These are phyloP conservation scores for Trichopus zeylanicus DNA, from an alignment of 116 monocot species.

Conservation along the genomic window DNA sequence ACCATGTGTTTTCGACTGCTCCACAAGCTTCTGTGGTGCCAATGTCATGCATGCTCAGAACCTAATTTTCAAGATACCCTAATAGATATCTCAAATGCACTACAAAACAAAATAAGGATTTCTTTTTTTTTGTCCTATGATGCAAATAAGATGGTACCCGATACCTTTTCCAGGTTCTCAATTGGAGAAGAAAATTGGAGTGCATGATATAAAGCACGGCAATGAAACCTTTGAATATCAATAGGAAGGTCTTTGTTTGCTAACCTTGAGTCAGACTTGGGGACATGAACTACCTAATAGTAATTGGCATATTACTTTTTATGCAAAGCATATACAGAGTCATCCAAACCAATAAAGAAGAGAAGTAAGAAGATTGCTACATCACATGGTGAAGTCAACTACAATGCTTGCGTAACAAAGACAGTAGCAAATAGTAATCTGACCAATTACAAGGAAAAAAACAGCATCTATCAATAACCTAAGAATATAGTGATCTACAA, in stretches of 20 bases:
- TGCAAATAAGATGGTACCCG: constrained; percentile 1
- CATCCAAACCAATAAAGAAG: too few relatives aligned
- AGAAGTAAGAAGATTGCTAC: too few relatives aligned
- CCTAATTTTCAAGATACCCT: constrained; percentile 63
- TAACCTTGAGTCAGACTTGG: constrained; percentile 93
- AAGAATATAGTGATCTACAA: too few relatives aligned
- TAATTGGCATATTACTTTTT: not conserved
- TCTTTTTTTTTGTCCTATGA: constrained; percentile 1
- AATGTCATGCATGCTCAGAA: constrained; percentile 85
- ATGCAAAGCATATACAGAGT: too few relatives aligned
- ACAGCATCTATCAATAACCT: too few relatives aligned
- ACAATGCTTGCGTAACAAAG: too few relatives aligned
- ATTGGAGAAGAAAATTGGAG: constrained; percentile 79
- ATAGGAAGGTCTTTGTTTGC: constrained; percentile 88
- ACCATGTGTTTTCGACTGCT: constrained; percentile 55
- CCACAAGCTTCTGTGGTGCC: constrained; percentile 93
- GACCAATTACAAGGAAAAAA: too few relatives aligned
- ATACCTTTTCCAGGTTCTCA: constrained; percentile 76
- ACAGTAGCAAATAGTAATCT: too few relatives aligned
- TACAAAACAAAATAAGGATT: not conserved
- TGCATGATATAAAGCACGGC: constrained; percentile 78
- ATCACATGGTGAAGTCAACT: too few relatives aligned
- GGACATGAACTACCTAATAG: constrained; percentile 79
- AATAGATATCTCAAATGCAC: constrained; percentile 56
- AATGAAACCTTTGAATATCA: constrained; percentile 83